A percentile compares a stretch with the other conserved stretches of the same genome.
Evolutionary conservation across 2,329 filamentous ascomycete species (phyloP).

Genomic region (Trichoderma semiorbis): DNA sequence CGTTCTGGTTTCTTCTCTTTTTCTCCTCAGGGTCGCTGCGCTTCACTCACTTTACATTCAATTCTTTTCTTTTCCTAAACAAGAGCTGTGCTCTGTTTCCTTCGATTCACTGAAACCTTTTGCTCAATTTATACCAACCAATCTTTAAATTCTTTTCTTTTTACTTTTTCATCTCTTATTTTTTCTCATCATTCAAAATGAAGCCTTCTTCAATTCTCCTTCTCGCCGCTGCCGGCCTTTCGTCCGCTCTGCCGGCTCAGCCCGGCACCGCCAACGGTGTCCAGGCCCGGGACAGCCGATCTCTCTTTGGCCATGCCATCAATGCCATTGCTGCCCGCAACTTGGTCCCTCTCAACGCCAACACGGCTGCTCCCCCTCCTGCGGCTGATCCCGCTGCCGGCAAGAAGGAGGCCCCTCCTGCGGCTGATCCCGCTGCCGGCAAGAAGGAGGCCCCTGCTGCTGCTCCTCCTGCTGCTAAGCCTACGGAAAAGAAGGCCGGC

Average conservation of each 20-base stretch:
- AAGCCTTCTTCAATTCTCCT: conserved; percentile 29
- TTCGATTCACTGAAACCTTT: conserved; percentile 20
- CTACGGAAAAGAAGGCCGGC: neutral
- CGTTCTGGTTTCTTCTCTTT: neutral
- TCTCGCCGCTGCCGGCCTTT: conserved; percentile 29
- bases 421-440: neutral
- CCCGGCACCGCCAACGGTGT: neutral
- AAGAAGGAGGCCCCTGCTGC: neutral
- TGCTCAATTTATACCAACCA: neutral
- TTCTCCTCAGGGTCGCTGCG: conserved; percentile 17
- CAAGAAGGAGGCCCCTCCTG: neutral
- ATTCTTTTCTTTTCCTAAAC: conserved; percentile 21
- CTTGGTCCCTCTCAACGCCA: neutral
- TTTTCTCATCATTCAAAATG: conserved; percentile 23
- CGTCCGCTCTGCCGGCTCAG: conserved; percentile 27
- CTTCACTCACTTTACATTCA: conserved; percentile 16
- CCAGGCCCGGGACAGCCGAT: neutral
- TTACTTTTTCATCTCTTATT: neutral
- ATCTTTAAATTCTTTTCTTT: neutral
- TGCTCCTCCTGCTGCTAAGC: neutral
- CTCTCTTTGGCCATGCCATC: neutral
- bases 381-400: neutral
- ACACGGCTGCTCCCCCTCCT: neutral
- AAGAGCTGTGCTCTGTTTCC: conserved; percentile 31
- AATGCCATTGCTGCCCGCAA: neutral